Conservation (phyloP, 2,329 filamentous ascomycete species). For the Sphaerostilbella broomeana region DNA sequence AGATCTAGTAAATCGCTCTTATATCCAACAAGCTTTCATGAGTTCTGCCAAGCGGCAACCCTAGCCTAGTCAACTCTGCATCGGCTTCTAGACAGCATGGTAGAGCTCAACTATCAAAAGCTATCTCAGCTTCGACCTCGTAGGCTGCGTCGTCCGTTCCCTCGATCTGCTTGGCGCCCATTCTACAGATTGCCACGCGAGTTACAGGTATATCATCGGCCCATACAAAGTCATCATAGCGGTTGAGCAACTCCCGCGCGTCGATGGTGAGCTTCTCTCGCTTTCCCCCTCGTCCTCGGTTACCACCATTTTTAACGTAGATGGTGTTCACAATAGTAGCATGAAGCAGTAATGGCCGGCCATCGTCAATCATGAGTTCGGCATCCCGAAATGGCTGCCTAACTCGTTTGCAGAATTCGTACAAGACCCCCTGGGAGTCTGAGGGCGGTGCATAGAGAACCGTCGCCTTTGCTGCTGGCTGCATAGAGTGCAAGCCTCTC, state of each 20-base stretch:
- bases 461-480: constrained; percentile 46
- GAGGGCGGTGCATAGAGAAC: constrained; percentile 59
- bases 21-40: too few species aligned
- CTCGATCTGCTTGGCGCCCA: constrained; percentile 69
- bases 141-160: constrained; percentile 48
- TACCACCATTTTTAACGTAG: constrained; percentile 49
- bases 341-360: constrained; percentile 65
- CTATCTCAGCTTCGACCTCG: constrained; percentile 46
- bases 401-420: constrained; percentile 52
- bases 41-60: too few species aligned
- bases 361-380: constrained; percentile 51
- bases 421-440: constrained; percentile 46
- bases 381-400: constrained; percentile 46
- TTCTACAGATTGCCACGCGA: constrained; percentile 70
- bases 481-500: constrained; percentile 55
- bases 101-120: constrained; percentile 21
- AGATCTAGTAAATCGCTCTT: too few species aligned
- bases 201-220: constrained; percentile 61
- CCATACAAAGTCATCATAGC: constrained; percentile 64
- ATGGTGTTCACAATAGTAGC: constrained; percentile 83
- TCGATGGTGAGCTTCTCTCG: constrained; percentile 44
- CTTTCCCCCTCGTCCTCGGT: constrained; percentile 23
- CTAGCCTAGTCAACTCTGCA: too few species aligned
- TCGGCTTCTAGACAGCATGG: too few species aligned
- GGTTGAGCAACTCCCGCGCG: constrained; percentile 47